These are phyloP conservation scores for Alternaria alternata DNA, from an alignment of 2,329 filamentous ascomycete species.

Conservation along the genomic window DNA sequence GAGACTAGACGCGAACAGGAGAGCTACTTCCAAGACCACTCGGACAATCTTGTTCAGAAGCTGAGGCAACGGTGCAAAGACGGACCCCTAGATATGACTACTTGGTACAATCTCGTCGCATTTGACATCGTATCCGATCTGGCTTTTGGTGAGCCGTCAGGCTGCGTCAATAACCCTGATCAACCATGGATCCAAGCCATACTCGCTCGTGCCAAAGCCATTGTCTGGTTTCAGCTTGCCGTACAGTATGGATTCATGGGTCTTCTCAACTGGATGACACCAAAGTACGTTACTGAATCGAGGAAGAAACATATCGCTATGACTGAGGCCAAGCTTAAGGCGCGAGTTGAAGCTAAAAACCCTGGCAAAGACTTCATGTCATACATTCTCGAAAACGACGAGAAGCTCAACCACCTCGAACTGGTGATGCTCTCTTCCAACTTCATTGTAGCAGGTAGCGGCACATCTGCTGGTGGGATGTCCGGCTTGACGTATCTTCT, in stretches of 20 bases:
- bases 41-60: constrained; percentile 11
- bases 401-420: constrained; percentile 16
- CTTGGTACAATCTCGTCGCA: constrained; percentile 13
- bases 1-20: constrained; percentile 9
- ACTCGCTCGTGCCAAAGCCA: constrained; percentile 13
- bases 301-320: constrained; percentile 16
- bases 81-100: constrained; percentile 10
- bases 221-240: constrained; percentile 16
- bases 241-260: constrained; percentile 13
- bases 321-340: constrained; percentile 14
- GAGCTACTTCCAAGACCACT: constrained; percentile 11
- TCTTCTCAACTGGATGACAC: constrained; percentile 12
- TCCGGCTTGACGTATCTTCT: constrained; percentile 14
- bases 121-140: constrained; percentile 14
- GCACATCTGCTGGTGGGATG: constrained; percentile 30
- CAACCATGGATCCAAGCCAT: constrained; percentile 16
- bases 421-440: constrained; percentile 17
- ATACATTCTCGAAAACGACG: constrained; percentile 13
- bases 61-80: neutral
- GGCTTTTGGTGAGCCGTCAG: constrained; percentile 14
- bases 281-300: constrained; percentile 10
- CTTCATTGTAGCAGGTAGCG: constrained; percentile 38
- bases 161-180: constrained; percentile 13
- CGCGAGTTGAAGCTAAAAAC: constrained; percentile 9
- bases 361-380: constrained; percentile 16